Conservation (phyloP, 2,329 filamentous ascomycete species). For the Botryotinia narcissicola region DNA sequence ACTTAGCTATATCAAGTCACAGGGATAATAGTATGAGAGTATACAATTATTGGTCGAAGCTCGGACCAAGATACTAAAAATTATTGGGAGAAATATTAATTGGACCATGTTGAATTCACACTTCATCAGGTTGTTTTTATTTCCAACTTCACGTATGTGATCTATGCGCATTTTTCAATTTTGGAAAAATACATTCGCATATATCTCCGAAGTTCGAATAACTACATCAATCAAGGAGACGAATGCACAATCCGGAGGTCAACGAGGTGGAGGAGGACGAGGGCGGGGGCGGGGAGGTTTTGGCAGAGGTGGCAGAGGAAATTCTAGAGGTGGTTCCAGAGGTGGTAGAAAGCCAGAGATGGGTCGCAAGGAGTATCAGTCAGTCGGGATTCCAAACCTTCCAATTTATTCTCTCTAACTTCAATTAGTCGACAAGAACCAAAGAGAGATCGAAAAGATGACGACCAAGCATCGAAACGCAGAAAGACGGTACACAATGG, state of each 20-base stretch:
- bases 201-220: slow-evolving; percentile 1
- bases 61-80: background rate
- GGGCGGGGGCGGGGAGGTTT: slow-evolving; percentile 26
- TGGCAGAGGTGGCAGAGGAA: slow-evolving; percentile 43
- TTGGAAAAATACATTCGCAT: background rate
- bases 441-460: slow-evolving; percentile 50
- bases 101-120: background rate
- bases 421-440: slow-evolving; percentile 50
- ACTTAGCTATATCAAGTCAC: background rate
- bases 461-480: slow-evolving; percentile 53
- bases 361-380: slow-evolving; percentile 66
- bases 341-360: slow-evolving; percentile 62
- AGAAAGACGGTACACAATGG: slow-evolving; percentile 47
- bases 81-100: slow-evolving; percentile 9
- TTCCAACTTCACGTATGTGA: background rate
- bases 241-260: slow-evolving; percentile 23
- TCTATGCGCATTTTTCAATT: slow-evolving; percentile 9
- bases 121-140: background rate
- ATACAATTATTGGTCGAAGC: background rate
- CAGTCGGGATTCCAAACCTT: slow-evolving; percentile 38
- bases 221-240: slow-evolving; percentile 23
- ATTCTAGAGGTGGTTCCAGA: slow-evolving; percentile 40
- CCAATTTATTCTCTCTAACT: slow-evolving; percentile 44
- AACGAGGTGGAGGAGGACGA: slow-evolving; percentile 28
- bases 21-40: background rate